These are phyloP conservation scores for Phytophthora sp. DNA, from an alignment of 352 stramenopile genomes.

Conservation along the genomic window DNA sequence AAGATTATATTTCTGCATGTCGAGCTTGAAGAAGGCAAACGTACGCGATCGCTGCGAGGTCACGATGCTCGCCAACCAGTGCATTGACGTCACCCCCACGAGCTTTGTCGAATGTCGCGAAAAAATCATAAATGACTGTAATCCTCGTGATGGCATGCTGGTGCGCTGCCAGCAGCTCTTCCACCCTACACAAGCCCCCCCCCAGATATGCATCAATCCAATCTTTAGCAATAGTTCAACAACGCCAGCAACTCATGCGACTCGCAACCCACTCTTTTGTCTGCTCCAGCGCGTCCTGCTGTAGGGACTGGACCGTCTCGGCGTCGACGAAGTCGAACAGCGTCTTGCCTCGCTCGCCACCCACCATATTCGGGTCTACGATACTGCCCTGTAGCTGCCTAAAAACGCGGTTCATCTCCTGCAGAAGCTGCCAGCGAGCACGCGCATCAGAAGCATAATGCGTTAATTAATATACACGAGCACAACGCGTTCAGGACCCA, in stretches of 20 bases:
- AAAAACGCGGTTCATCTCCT: slow-evolving; percentile 82
- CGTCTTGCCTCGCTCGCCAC: slow-evolving; percentile 64
- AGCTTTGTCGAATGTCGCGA: slow-evolving; percentile 59
- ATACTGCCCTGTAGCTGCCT: slow-evolving; percentile 53
- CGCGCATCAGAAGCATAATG: neutral
- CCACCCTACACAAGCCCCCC: slow-evolving; percentile 48
- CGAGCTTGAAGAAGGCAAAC: neutral
- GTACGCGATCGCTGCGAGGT: slow-evolving; percentile 31
- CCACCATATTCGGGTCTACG: slow-evolving; percentile 65
- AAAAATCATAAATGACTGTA: slow-evolving; percentile 65
- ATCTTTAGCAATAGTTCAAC: neutral
- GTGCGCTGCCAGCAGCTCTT: slow-evolving; percentile 69
- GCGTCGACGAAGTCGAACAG: slow-evolving; percentile 88
- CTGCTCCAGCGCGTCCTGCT: slow-evolving; percentile 78
- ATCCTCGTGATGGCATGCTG: slow-evolving; percentile 70
- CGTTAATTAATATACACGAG: neutral
- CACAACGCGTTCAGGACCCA: neutral
- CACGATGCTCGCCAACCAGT: slow-evolving; percentile 39
- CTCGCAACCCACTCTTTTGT: slow-evolving; percentile 57
- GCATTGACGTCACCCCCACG: slow-evolving; percentile 42
- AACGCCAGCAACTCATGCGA: neutral
- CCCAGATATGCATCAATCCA: no score
- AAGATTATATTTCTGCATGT: no score
- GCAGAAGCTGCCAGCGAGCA: slow-evolving; percentile 73
- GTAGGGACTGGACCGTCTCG: slow-evolving; percentile 78